Base-by-base conservation (phyloP, 352 stramenopile genomes). In the Globisporangium spiculum region DNA sequence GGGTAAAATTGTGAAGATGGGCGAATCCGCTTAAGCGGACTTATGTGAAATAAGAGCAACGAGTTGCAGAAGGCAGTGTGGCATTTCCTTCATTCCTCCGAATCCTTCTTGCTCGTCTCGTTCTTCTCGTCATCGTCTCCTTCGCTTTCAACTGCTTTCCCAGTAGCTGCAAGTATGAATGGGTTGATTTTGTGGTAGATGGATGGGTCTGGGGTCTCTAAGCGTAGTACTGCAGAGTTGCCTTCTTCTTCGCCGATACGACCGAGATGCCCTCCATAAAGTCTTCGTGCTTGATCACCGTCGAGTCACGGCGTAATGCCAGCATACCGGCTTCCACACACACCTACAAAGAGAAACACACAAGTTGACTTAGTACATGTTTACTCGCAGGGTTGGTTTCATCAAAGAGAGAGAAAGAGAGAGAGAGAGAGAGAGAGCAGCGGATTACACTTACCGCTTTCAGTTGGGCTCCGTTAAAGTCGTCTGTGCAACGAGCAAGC, bases 231-330 rank as follows among this genome's bases (percentile, higher is more conserved):
- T 99, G 93, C 76, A 99, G 81, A 68, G 84, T 98, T 48, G 95
- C 91, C 84, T 99, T 99, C 87, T 99, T 99, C 81, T 99, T 99
- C 62, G 97, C 96, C 36, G 94, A 80, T 27, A 99, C 98, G 52
- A 99, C 95, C 44, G 86, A 97, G 75, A 99, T 99, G n/a, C 93
- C 98, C 75, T 99, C 97, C 90, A 99, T 98, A 76, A 99, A 99
- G 82, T 99, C 97, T 77, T 99, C 96, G 81, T 99, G 97, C 73
- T 98, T 95, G 69, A 99, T 99, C 72, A 98, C 87, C 44, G 86
- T 93, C 60, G 89, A 96, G 64, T 99, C 97, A 55, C 94, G 84
- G 75, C 98, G 86, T 63, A 99, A 81, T 27, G 98, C 97, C 53
- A 99, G 77, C 97, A 99, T 99, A 66, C 98, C 98, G 41, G 97